Conservation (phyloP, 179 eudicot genomes). For the Spinacia oleracea region DNA sequence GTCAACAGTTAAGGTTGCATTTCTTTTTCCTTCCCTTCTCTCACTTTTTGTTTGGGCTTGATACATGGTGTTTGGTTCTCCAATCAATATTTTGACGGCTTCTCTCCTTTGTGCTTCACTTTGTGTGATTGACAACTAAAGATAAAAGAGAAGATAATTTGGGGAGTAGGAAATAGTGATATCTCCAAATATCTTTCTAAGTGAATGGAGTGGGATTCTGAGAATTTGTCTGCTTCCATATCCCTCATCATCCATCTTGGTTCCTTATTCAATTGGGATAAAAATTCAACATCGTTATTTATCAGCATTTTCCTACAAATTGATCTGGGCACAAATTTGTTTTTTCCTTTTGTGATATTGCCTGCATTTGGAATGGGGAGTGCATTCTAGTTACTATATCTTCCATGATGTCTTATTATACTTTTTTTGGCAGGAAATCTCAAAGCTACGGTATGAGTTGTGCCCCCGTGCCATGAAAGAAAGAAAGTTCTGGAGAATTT, state of each 20-base stretch:
- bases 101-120: background rate
- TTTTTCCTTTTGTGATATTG: background rate
- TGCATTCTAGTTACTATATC: background rate
- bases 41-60: background rate
- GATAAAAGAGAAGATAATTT: background rate
- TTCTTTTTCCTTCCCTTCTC: constrained; percentile 1
- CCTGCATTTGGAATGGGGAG: background rate
- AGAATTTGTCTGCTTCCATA: background rate
- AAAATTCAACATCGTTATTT: background rate
- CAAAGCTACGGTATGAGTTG: constrained; percentile 57
- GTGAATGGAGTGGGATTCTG: background rate
- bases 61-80: background rate
- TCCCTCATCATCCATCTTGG: background rate
- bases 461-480: constrained; percentile 67
- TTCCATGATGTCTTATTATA: background rate
- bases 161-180: background rate
- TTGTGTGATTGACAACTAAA: background rate
- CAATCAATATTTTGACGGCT: background rate
- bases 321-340: background rate
- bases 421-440: constrained; percentile 48
- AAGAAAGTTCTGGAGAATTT: constrained; percentile 61
- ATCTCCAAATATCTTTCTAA: background rate
- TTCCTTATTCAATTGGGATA: background rate
- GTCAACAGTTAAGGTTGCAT: constrained; percentile 54
- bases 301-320: background rate